Evolutionary conservation across 2,329 filamentous ascomycete species (phyloP).

Genomic region (Epichloe aotearoae): DNA sequence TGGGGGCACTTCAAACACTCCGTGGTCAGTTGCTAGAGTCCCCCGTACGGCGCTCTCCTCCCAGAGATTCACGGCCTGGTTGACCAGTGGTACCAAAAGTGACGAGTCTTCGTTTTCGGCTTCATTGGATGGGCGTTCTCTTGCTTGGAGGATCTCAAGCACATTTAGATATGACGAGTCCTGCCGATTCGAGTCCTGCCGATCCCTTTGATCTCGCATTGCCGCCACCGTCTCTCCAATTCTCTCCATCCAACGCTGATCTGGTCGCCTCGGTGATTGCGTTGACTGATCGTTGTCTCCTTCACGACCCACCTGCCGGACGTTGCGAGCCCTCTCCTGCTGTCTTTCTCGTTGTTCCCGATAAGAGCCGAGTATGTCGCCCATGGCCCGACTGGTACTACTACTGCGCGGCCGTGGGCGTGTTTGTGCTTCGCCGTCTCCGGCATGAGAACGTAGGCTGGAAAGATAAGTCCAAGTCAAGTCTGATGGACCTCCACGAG

Average conservation of each 20-base stretch:
- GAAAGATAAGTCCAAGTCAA: slow-evolving; percentile 10
- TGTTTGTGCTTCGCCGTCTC: slow-evolving; percentile 15
- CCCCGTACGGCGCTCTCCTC: slow-evolving; percentile 24
- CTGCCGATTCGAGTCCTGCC: slow-evolving; percentile 22
- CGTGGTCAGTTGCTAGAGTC: slow-evolving; percentile 22
- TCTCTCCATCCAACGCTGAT: slow-evolving; percentile 19
- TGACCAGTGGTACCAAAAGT: slow-evolving; percentile 23
- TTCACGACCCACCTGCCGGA: slow-evolving; percentile 20
- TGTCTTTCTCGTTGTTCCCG: slow-evolving; percentile 23
- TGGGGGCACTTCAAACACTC: slow-evolving; percentile 29
- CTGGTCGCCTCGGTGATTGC: slow-evolving; percentile 9
- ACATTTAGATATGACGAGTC: slow-evolving; percentile 24
- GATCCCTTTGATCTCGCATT: slow-evolving; percentile 22
- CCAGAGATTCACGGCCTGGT: slow-evolving; percentile 24
- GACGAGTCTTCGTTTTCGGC: slow-evolving; percentile 23
- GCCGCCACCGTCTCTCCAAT: slow-evolving; percentile 23
- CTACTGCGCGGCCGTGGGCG: slow-evolving; percentile 22
- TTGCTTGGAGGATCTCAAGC: slow-evolving; percentile 23
- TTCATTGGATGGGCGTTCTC: slow-evolving; percentile 19
- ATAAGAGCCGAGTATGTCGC: slow-evolving; percentile 25
- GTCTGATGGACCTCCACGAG: slow-evolving; percentile 9
- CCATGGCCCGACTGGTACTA: slow-evolving; percentile 24
- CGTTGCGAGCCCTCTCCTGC: slow-evolving; percentile 20
- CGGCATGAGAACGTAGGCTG: slow-evolving; percentile 9
- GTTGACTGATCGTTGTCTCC: slow-evolving; percentile 4